Percentiles rank a stretch among this genome's conserved stretches.
phyloP scores from a whole-genome alignment of 2,329 filamentous ascomycete genomes.

The Cytospora leucostoma region DNA sequence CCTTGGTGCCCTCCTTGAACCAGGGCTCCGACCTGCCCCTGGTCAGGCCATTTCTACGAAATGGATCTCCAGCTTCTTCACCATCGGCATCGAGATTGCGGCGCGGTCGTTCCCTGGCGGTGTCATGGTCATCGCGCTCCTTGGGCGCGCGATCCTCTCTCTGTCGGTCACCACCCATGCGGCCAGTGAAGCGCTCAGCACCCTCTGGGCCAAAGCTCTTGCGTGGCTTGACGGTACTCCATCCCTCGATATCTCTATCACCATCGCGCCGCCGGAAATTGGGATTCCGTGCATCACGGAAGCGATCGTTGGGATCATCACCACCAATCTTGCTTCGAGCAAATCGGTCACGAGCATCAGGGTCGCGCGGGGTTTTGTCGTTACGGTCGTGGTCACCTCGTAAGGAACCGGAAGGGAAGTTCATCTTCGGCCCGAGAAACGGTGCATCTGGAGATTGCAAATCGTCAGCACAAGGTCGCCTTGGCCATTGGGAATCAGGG shows the following conservation, averaged over 20 bases:
- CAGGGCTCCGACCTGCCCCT: conserved; percentile 73
- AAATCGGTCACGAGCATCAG: conserved; percentile 60
- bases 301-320: conserved; percentile 51
- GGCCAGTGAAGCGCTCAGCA: conserved; percentile 68
- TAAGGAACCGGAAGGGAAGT: conserved; percentile 74
- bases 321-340: conserved; percentile 56
- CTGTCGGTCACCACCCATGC: conserved; percentile 56
- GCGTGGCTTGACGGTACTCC: conserved; percentile 72
- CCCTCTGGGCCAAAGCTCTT: conserved; percentile 74
- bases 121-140: conserved; percentile 60
- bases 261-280: conserved; percentile 54
- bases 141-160: conserved; percentile 48
- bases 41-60: conserved; percentile 64
- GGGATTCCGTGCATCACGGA: conserved; percentile 49
- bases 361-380: conserved; percentile 55
- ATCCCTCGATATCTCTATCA: conserved; percentile 68
- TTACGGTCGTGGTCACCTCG: conserved; percentile 53
- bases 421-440: conserved; percentile 78
- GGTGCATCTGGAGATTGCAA: conserved; percentile 72
- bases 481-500: background rate
- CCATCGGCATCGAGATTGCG: conserved; percentile 54
- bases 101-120: conserved; percentile 48
- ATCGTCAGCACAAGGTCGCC: conserved; percentile 28
- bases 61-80: conserved; percentile 53
- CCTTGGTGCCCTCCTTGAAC: conserved; percentile 57